Conservation (phyloP, 495 filamentous ascomycete genomes). For the Tuber borchii region DNA sequence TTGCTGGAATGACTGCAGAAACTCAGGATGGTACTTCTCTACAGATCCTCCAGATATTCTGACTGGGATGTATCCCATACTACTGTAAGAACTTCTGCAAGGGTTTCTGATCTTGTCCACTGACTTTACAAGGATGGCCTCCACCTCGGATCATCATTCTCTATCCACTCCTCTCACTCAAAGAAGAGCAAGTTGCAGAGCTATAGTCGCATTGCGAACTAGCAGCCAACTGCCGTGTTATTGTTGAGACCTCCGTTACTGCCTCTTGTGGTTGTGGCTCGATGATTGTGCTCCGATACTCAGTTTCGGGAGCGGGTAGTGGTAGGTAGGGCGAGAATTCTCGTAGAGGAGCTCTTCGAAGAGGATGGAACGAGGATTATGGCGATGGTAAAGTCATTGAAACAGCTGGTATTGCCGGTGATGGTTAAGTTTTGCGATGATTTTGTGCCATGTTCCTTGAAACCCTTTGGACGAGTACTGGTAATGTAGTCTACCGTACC, state of each 20-base stretch:
- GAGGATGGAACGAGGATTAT: neutral
- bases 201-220: conserved; percentile 10
- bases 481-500: too few species aligned
- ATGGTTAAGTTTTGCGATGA: too few species aligned
- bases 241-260: conserved; percentile 8
- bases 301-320: conserved; percentile 14
- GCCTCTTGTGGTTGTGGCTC: conserved; percentile 27
- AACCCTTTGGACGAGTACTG: too few species aligned
- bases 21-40: too few species aligned
- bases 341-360: conserved; percentile 8
- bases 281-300: conserved; percentile 25
- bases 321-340: conserved; percentile 18
- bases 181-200: conserved; percentile 28
- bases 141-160: conserved; percentile 28
- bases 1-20: too few species aligned
- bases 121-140: too few species aligned
- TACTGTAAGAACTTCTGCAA: neutral
- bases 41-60: too few species aligned
- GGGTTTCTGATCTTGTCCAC: neutral
- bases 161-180: conserved; percentile 25
- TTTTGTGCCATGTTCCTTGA: too few species aligned
- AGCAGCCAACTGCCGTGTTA: conserved; percentile 9
- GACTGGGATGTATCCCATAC: neutral
- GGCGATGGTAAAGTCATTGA: too few species aligned
- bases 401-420: too few species aligned